Evolutionary conservation across 2,329 filamentous ascomycete genomes (phyloP).

Genomic region (Trichoderma oligosporum): DNA sequence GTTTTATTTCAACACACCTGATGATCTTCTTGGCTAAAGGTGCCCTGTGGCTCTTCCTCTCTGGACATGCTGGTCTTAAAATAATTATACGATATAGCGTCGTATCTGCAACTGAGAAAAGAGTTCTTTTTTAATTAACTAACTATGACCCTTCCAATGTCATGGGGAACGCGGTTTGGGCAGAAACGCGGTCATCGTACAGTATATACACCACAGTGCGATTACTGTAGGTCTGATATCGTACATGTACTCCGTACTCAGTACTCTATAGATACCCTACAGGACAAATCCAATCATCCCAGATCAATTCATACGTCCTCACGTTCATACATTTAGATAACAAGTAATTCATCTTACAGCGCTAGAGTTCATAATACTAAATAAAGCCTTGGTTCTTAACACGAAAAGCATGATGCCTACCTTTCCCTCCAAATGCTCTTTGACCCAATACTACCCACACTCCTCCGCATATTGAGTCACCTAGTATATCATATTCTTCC

Average conservation of each 20-base stretch:
- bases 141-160: background rate
- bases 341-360: conserved; percentile 4
- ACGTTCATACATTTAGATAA: background rate
- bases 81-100: background rate
- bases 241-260: background rate
- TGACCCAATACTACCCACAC: background rate
- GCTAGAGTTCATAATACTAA: conserved; percentile 12
- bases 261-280: background rate
- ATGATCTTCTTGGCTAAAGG: conserved; percentile 43
- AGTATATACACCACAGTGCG: background rate
- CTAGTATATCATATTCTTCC: background rate
- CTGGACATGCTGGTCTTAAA: conserved; percentile 23
- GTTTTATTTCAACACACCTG: conserved; percentile 34
- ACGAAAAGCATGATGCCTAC: conserved; percentile 12
- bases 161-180: conserved; percentile 2
- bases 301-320: background rate
- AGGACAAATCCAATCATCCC: background rate
- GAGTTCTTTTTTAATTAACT: too few species aligned
- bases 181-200: conserved; percentile 8
- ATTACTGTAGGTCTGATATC: background rate
- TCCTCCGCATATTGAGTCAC: background rate
- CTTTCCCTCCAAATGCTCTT: background rate
- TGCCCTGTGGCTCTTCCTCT: conserved; percentile 21
- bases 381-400: conserved; percentile 17
- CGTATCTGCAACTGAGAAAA: too few species aligned